phyloP scores from a whole-genome alignment of 2,329 filamentous ascomycete species.

The Cylindrodendrum hubeiense region DNA sequence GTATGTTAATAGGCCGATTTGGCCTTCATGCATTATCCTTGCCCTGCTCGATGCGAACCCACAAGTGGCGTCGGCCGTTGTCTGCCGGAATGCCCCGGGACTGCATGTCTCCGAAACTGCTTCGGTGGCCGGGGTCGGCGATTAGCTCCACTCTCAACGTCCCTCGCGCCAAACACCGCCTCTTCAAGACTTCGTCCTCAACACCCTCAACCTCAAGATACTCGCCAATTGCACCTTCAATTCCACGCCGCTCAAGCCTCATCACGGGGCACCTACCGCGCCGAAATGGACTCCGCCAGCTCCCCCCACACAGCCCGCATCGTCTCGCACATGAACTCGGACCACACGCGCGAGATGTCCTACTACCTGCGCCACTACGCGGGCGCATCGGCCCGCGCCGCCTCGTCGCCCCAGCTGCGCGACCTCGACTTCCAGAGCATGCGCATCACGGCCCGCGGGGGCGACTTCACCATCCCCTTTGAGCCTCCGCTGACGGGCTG shows the following conservation, averaged over 20 bases:
- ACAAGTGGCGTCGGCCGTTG: background rate
- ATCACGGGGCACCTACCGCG: no score
- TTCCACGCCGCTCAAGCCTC: background rate
- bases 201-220: background rate
- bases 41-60: background rate
- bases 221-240: conserved; percentile 1
- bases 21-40: background rate
- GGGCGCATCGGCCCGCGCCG: conserved; percentile 65
- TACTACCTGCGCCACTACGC: conserved; percentile 83
- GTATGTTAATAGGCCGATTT: background rate
- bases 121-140: conserved; percentile 26
- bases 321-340: conserved; percentile 87
- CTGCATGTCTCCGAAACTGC: background rate
- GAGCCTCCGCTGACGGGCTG: conserved; percentile 77
- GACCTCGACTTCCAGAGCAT: conserved; percentile 76
- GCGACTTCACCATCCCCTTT: conserved; percentile 69
- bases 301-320: conserved; percentile 52
- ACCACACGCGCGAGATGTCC: conserved; percentile 80
- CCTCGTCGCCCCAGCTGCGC: conserved; percentile 70
- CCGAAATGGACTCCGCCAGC: conserved; percentile 44
- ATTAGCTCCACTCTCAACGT: conserved; percentile 40
- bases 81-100: background rate
- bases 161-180: conserved; percentile 10
- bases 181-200: background rate
- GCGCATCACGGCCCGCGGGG: conserved; percentile 67